Evolutionary conservation across 2,329 filamentous ascomycete genomes (phyloP), one percentile per base, ranked within the genome.

Genomic region (Aaosphaeria pasadenensis): DNA sequence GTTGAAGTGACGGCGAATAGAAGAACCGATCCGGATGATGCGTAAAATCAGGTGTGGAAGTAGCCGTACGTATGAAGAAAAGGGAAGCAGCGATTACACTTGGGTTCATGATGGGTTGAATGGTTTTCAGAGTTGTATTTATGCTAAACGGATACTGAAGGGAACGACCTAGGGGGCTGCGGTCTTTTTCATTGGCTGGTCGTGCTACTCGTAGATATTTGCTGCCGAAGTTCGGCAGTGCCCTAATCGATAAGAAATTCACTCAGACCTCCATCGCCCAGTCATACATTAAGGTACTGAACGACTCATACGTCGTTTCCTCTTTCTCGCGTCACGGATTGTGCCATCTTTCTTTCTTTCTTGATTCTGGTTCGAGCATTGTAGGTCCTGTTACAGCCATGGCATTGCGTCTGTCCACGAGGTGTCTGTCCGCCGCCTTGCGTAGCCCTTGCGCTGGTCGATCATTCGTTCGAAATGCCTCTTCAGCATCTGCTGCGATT

Each of bases 401-500:
- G 66, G 62, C 63, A 39, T 58, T 66, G 53, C 59, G 67, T 56
- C 46, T 66, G 31, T 59, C 56, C 50, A 59, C 61, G 30, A 56
- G 45, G 50, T 58, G 56, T 11, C 44, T 65, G 13, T 58, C 57
- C 35, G 46, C 50, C 42, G 58, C 58, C 46, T 51, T 70, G 47
- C 64, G 62, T 44, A 52, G 55, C 38, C 56, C 62, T 24, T 56
- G 58, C 36, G 51, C 60, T 46, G 54, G 53, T 40, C 9, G 9
- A 46, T 41, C 50, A 11, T 55, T 51, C 45, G 48, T 54, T 44
- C 66, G 67, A n/a, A 71, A 70, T 66, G 70, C 71, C 33, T 71
- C 71, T 17, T 63, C 69, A 17, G 67, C 69, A 7, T 63, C 71
- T 39, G 65, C 69, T 41, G 67, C 67, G 30, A 43, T 69, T 30